Evolutionary conservation across 2,329 filamentous ascomycete species (phyloP).

Genomic region (Hypoxylon sp.): DNA sequence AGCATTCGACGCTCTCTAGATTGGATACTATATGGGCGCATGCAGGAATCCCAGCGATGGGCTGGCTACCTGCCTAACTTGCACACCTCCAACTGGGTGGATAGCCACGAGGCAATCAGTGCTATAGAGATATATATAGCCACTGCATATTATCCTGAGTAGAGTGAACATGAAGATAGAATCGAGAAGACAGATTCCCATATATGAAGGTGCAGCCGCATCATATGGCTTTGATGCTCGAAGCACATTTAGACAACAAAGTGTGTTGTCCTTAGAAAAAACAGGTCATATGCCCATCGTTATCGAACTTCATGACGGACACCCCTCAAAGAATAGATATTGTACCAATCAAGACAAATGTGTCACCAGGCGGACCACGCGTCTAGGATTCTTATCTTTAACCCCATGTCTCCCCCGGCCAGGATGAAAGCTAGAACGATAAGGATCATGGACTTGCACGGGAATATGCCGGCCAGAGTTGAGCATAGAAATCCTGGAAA

Average conservation of each 20-base stretch:
- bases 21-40: constrained; percentile 17
- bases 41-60: no score
- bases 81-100: constrained; percentile 27
- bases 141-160: constrained; percentile 23
- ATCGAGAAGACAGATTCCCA: constrained; percentile 1
- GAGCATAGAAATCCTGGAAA: not conserved
- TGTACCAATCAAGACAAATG: constrained; percentile 9
- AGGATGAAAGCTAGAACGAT: not conserved
- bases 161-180: constrained; percentile 3
- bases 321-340: not conserved
- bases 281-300: constrained; percentile 1
- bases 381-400: constrained; percentile 10
- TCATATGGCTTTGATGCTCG: no score
- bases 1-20: constrained; percentile 23
- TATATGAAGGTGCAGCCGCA: no score
- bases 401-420: not conserved
- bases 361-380: no score
- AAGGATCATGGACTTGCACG: not conserved
- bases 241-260: no score
- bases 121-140: constrained; percentile 20
- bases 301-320: constrained; percentile 3
- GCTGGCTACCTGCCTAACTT: constrained; percentile 41
- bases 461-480: not conserved
- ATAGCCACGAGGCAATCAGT: constrained; percentile 16
- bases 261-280: no score